Base-by-base conservation (phyloP, 192 early-diverging fungal genomes). In the Rhizoclosmatium sp. region DNA sequence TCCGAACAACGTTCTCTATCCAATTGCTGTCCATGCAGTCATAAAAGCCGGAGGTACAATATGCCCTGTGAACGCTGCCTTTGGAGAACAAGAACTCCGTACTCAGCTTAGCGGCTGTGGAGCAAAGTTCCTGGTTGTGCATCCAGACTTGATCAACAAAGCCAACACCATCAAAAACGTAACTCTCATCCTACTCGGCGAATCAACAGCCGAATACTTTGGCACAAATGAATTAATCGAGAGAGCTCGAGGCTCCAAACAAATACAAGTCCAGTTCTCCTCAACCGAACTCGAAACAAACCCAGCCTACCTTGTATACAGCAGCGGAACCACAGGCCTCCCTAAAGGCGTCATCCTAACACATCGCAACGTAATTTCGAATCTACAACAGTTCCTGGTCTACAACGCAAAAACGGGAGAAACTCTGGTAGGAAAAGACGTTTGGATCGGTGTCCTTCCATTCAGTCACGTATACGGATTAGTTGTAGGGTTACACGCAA, bases 361-460 rank as follows among this genome's bases (percentile, higher is more conserved):
- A 40, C 94, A 96, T 66, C 71, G 76, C 3, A 96, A 95, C 86
- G 88, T 96, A 76, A 90, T 94, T 5, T 85, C 94, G 39, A 96
- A 96, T 73, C 81, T 91, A 19, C 31, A 79, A 19, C 92, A 93
- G 74, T 82, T 89, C 31, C 62, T 74, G 14, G 71, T 65, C 4
- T 75, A 89, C 67, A 88, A 92, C 46, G 19, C 59, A 59, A 49
- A 61, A 62, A 78, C 39, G 23, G 76, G 41, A 39, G 46, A 45
- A 61, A 83, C 31, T 1, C 3, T 31, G 59, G 9, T 56, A 7
- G 71, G 58, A 58, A 39, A 64, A 41, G 71, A 84, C 42, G 67
- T 72, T 16, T 82, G 72, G 14, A 81, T 89, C 59, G 92, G 83
- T 1, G 84, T 91, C 39, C 69, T 95, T 21, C 96, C 96, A 1